phyloP scores from a whole-genome alignment of 2,329 filamentous ascomycete genomes.

The Xylariaceae sp. region DNA sequence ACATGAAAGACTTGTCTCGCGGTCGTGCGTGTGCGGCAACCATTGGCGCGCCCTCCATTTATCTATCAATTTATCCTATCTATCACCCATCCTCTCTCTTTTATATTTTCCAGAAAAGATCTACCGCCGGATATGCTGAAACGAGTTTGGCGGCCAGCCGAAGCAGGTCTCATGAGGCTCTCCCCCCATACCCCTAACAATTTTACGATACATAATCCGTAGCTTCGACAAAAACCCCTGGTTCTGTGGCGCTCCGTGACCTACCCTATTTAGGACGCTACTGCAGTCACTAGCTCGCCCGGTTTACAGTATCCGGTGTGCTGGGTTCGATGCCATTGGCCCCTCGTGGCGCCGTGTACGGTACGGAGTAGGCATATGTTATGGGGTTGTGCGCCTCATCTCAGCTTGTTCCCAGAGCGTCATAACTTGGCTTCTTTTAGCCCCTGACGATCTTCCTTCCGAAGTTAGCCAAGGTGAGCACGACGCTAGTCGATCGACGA shows the following conservation, averaged over 20 bases:
- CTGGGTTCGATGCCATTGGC: conserved; percentile 5
- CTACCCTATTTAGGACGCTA: neutral
- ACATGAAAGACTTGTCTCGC: neutral
- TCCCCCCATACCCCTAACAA: neutral
- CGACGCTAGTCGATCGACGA: neutral
- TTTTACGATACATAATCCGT: neutral
- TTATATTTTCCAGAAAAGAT: neutral
- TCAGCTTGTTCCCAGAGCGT: neutral
- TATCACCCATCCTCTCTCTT: neutral
- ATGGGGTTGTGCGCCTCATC: neutral
- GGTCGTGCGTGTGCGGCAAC: neutral
- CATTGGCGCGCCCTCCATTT: neutral
- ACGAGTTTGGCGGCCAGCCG: neutral
- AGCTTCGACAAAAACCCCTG: neutral
- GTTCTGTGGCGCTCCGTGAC: neutral
- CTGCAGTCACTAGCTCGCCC: conserved; percentile 2
- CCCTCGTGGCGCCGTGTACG: neutral
- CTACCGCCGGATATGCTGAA: neutral
- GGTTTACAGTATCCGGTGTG: conserved; percentile 6
- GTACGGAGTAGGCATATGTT: neutral
- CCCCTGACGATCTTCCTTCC: neutral
- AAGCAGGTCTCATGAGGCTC: neutral
- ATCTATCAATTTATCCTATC: neutral
- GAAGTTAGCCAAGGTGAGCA: neutral
- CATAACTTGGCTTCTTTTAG: neutral